Conservation (phyloP, 495 filamentous ascomycete genomes). For the Xylaria intraflava region DNA sequence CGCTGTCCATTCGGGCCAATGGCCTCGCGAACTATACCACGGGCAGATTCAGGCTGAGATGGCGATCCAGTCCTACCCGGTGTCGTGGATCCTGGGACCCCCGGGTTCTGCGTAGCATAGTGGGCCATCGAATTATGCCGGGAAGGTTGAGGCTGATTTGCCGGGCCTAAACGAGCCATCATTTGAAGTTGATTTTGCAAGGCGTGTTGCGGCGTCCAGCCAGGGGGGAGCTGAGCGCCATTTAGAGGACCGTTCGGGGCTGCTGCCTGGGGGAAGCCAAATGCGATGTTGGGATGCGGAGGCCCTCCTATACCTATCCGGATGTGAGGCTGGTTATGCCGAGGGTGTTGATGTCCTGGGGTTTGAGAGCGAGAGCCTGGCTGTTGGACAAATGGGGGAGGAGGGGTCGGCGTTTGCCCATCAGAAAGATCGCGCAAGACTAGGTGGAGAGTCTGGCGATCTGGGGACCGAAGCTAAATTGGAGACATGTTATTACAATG, state of each 20-base stretch:
- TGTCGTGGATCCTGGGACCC: constrained; percentile 11
- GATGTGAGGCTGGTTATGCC: constrained; percentile 9
- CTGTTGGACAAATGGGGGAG: constrained; percentile 3
- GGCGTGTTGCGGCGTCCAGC: constrained; percentile 13
- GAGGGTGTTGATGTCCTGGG: constrained; percentile 7
- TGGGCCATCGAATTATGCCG: not conserved
- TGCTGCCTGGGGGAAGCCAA: constrained; percentile 19
- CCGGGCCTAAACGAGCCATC: constrained; percentile 9
- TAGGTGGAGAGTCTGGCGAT: constrained; percentile 55
- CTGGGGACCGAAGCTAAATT: constrained; percentile 39
- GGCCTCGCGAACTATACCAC: constrained; percentile 23
- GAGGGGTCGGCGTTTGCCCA: constrained; percentile 18
- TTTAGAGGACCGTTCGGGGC: not conserved
- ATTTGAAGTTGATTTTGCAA: constrained; percentile 18
- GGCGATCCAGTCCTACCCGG: constrained; percentile 19
- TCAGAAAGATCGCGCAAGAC: constrained; percentile 44
- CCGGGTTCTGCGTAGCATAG: constrained; percentile 5
- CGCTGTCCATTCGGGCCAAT: constrained; percentile 26
- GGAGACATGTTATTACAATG: constrained; percentile 10
- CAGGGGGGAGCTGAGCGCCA: constrained; percentile 9
- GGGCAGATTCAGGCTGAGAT: constrained; percentile 5
- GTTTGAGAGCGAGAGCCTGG: constrained; percentile 7
- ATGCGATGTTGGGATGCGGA: constrained; percentile 10
- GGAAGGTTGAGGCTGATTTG: constrained; percentile 8
- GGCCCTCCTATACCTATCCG: constrained; percentile 5